Conservation (phyloP, 768 basidiomycete genomes). For the Suillus plorans region DNA sequence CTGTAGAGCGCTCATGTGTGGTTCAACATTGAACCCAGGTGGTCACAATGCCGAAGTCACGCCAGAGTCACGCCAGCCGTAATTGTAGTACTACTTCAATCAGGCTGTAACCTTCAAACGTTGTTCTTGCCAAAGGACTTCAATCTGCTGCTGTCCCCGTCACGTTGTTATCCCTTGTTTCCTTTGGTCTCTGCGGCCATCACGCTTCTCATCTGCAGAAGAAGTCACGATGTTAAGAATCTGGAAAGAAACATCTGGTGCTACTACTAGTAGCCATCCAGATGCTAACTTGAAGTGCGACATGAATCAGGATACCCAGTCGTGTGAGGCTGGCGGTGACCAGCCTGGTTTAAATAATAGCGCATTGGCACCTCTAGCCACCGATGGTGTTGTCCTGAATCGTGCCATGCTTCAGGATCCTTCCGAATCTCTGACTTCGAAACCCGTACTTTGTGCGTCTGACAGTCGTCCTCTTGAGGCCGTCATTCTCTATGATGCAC, state of each 20-base stretch:
- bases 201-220: not conserved
- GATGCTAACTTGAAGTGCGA: slow-evolving; percentile 6
- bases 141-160: not conserved
- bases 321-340: slow-evolving; percentile 28
- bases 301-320: slow-evolving; percentile 24
- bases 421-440: slow-evolving; percentile 6
- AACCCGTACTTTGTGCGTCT: slow-evolving; percentile 32
- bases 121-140: not conserved
- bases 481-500: slow-evolving; percentile 53
- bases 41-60: not conserved
- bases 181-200: not conserved
- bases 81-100: too few species aligned
- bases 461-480: slow-evolving; percentile 47
- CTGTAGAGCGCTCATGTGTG: not conserved
- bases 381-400: slow-evolving; percentile 11
- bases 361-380: slow-evolving; percentile 16
- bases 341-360: slow-evolving; percentile 23
- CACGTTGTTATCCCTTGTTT: not conserved
- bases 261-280: slow-evolving; percentile 24
- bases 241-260: slow-evolving; percentile 51
- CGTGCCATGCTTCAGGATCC: slow-evolving; percentile 13
- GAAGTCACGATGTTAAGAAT: slow-evolving; percentile 44
- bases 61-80: not conserved
- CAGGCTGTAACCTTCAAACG: too few species aligned
- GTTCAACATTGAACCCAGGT: not conserved